Percentiles rank a stretch among this genome's conserved stretches.
Conservation (phyloP, 2,329 filamentous ascomycete species). For the Aspergillus aculeatinus region DNA sequence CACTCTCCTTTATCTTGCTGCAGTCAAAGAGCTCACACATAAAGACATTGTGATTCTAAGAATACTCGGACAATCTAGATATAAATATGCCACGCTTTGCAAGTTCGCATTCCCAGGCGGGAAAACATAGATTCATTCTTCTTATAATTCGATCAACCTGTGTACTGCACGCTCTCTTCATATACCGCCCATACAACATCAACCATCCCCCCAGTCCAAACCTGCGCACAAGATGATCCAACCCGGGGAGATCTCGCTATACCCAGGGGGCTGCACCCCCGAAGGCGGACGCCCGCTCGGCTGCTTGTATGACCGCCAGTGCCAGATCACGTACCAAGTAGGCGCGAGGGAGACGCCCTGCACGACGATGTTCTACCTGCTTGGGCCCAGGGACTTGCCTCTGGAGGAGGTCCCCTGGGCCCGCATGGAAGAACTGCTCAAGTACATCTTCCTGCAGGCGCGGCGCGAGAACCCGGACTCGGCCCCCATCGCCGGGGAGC, state of each 20-base stretch:
- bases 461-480: background rate
- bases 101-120: too few species aligned
- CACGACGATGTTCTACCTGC: background rate
- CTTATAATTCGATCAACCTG: too few species aligned
- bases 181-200: too few species aligned
- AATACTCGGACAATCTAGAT: too few species aligned
- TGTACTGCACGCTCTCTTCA: too few species aligned
- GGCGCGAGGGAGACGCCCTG: background rate
- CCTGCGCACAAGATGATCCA: background rate
- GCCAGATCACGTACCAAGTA: background rate
- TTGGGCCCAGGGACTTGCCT: background rate
- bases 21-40: too few species aligned
- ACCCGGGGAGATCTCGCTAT: background rate
- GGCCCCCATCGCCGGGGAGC: background rate
- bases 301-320: background rate
- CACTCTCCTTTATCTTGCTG: too few species aligned
- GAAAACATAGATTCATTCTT: too few species aligned
- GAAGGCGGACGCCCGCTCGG: background rate
- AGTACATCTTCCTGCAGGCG: background rate
- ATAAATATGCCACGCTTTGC: too few species aligned
- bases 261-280: background rate
- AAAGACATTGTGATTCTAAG: too few species aligned
- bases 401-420: background rate
- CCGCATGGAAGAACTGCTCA: background rate
- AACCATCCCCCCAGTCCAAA: too few species aligned